Percentiles rank a stretch among this genome's conserved stretches.
Evolutionary conservation across 139 green algal genomes (phyloP).

Genomic region (Limnomonas spitsbergensis): DNA sequence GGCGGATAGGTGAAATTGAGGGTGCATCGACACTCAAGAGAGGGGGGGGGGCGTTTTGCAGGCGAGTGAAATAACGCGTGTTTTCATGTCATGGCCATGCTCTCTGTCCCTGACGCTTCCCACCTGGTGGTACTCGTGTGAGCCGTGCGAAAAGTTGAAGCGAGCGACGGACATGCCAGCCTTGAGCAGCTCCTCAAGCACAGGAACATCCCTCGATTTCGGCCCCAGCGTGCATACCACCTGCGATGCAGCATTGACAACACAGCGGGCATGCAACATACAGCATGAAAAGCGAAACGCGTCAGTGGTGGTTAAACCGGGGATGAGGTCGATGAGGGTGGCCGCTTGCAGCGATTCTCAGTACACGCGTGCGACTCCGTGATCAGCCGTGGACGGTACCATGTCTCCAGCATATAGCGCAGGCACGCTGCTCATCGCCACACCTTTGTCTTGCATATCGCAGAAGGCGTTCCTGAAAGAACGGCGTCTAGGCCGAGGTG

Average conservation of each 20-base stretch:
- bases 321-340: neutral
- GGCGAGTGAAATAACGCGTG: too few relatives aligned
- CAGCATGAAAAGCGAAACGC: neutral
- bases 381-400: neutral
- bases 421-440: too few relatives aligned
- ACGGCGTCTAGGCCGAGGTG: constrained; percentile 66
- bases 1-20: too few relatives aligned
- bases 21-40: too few relatives aligned
- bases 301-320: too few relatives aligned
- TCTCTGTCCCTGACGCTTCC: too few relatives aligned
- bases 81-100: too few relatives aligned
- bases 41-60: too few relatives aligned
- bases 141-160: constrained; percentile 97
- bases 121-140: constrained; percentile 93
- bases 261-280: neutral
- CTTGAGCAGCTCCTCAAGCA: constrained; percentile 82
- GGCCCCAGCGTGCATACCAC: constrained; percentile 95
- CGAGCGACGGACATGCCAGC: constrained; percentile 91
- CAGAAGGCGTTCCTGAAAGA: constrained; percentile 52
- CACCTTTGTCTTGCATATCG: constrained; percentile 71
- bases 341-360: neutral
- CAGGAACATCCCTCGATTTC: constrained; percentile 62
- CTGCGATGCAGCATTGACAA: constrained; percentile 38
- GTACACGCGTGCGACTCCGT: neutral
- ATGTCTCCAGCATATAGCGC: too few relatives aligned